Evolutionary conservation across 768 basidiomycete genomes (phyloP).

Genomic region (Melanogaster broomeanus): DNA sequence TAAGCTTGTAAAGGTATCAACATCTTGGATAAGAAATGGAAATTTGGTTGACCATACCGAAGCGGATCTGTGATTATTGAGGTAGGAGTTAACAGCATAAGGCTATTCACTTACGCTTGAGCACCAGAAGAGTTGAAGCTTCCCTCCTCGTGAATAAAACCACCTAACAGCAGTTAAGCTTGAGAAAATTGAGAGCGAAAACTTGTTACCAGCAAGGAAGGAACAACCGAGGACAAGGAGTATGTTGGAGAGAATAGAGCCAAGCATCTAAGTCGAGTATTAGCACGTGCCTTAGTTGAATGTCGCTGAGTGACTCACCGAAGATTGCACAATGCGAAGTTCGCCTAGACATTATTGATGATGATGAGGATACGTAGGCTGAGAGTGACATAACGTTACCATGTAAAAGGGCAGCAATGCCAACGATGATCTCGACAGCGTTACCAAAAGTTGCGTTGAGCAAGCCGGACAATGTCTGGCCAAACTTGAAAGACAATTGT

Average conservation of each 20-base stretch:
- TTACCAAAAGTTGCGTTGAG: slow-evolving; percentile 86
- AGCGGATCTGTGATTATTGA: slow-evolving; percentile 29
- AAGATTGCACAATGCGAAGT: slow-evolving; percentile 89
- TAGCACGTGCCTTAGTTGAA: background rate
- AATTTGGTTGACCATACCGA: slow-evolving; percentile 32
- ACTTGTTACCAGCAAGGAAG: slow-evolving; percentile 70
- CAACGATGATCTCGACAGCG: slow-evolving; percentile 89
- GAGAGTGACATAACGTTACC: slow-evolving; percentile 41
- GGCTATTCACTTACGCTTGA: slow-evolving; percentile 62
- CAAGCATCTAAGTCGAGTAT: slow-evolving; percentile 63
- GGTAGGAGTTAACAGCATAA: background rate
- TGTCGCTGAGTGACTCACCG: slow-evolving; percentile 44
- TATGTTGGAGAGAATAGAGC: slow-evolving; percentile 88
- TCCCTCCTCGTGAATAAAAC: slow-evolving; percentile 64
- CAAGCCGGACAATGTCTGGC: slow-evolving; percentile 84
- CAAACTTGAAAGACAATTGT: slow-evolving; percentile 74
- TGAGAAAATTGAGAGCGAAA: background rate
- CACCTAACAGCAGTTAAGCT: slow-evolving; percentile 44
- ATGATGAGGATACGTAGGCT: slow-evolving; percentile 1
- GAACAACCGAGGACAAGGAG: slow-evolving; percentile 90
- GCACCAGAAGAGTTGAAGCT: slow-evolving; percentile 83
- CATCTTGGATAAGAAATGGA: slow-evolving; percentile 35
- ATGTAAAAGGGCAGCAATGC: slow-evolving; percentile 79
- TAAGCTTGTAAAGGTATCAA: slow-evolving; percentile 58
- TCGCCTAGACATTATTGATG: slow-evolving; percentile 48